Evolutionary conservation across 345 rosid genomes (phyloP).

Genomic region (Euphorbia lathyris): DNA sequence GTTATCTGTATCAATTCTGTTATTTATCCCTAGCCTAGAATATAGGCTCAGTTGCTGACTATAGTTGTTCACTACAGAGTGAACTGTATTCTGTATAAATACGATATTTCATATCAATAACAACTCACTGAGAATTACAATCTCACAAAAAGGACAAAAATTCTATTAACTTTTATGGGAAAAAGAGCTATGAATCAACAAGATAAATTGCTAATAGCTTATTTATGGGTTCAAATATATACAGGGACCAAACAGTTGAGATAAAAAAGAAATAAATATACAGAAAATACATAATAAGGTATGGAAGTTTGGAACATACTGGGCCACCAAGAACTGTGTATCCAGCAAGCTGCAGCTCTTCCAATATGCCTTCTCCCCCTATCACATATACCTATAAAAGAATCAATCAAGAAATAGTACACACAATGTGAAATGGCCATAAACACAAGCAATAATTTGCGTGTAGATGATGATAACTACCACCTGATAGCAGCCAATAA

Average conservation of each 20-base stretch:
- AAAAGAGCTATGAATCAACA: too few relatives aligned
- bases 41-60: too few relatives aligned
- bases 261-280: background rate
- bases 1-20: too few relatives aligned
- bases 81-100: too few relatives aligned
- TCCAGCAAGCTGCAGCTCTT: constrained; percentile 75
- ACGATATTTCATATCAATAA: too few relatives aligned
- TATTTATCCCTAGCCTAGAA: too few relatives aligned
- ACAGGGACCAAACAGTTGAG: background rate
- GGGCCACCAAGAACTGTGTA: constrained; percentile 85
- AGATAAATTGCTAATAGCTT: background rate
- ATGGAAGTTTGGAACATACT: constrained; percentile 37
- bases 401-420: background rate
- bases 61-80: too few relatives aligned
- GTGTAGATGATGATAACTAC: background rate
- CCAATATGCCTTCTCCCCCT: constrained; percentile 75
- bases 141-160: too few relatives aligned
- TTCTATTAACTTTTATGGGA: background rate
- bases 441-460: background rate
- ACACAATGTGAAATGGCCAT: background rate
- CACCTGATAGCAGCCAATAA: background rate
- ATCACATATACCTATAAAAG: constrained; percentile 69
- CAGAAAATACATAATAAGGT: background rate
- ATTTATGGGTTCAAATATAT: background rate
- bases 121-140: too few relatives aligned